Conservation (phyloP, 2,329 filamentous ascomycete species). For the Cercospora janseana region DNA sequence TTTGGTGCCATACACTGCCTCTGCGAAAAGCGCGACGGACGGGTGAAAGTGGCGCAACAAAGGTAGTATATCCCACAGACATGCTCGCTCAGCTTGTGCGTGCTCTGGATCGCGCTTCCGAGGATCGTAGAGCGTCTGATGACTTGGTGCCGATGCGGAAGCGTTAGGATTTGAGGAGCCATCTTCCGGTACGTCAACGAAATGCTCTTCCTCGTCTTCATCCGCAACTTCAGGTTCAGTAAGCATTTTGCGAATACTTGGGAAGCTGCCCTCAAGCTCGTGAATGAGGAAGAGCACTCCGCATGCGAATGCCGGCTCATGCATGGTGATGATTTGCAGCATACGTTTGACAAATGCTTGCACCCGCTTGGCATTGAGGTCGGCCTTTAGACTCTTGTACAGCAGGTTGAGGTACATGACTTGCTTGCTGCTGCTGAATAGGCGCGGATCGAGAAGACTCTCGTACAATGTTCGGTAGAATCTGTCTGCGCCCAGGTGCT, state of each 20-base stretch:
- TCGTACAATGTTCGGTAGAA: constrained; percentile 97
- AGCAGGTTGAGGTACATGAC: constrained; percentile 91
- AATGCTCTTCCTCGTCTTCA: constrained; percentile 68
- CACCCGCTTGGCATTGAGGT: constrained; percentile 84
- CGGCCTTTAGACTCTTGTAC: constrained; percentile 81
- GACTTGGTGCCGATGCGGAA: constrained; percentile 19
- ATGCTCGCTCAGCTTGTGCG: constrained; percentile 88
- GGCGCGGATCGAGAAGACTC: constrained; percentile 83
- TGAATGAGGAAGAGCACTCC: constrained; percentile 87
- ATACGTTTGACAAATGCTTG: constrained; percentile 96
- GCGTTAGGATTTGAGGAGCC: constrained; percentile 41
- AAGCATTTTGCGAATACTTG: constrained; percentile 73
- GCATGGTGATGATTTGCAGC: constrained; percentile 79
- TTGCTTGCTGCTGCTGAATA: constrained; percentile 89
- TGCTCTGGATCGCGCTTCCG: constrained; percentile 89
- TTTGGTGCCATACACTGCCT: constrained; percentile 65
- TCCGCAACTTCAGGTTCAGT: constrained; percentile 77
- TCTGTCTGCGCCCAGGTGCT: constrained; percentile 78
- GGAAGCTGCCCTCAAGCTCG: constrained; percentile 76
- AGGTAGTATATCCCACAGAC: constrained; percentile 87
- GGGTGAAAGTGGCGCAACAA: constrained; percentile 85
- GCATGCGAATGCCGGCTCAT: constrained; percentile 89
- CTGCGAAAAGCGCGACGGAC: constrained; percentile 81
- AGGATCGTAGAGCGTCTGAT: constrained; percentile 66
- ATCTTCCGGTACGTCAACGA: constrained; percentile 63